Evolutionary conservation across 495 filamentous ascomycete species (phyloP).

Genomic region (Poronia punctata): DNA sequence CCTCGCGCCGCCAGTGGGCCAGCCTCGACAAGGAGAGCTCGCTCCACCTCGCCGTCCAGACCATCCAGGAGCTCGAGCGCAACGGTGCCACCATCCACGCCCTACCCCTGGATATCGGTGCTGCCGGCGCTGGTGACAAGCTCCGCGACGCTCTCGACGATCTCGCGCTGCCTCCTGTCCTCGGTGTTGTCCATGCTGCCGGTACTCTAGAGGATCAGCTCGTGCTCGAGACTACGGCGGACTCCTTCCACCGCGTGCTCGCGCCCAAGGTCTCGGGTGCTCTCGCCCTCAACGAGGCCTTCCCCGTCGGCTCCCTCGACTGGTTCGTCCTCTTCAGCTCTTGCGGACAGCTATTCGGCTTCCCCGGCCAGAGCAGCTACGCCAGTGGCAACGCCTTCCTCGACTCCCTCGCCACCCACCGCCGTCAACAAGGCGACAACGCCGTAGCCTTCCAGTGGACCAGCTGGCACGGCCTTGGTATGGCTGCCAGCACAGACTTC

Average conservation of each 20-base stretch:
- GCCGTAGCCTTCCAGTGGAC: slow-evolving; percentile 38
- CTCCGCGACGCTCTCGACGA: slow-evolving; percentile 17
- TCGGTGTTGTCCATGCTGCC: slow-evolving; percentile 43
- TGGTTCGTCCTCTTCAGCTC: slow-evolving; percentile 55
- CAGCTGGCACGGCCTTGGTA: slow-evolving; percentile 37
- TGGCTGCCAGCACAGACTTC: slow-evolving; percentile 33
- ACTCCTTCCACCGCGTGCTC: slow-evolving; percentile 26
- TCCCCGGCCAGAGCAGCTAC: slow-evolving; percentile 47
- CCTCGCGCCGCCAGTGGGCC: slow-evolving; percentile 23
- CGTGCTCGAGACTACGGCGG: slow-evolving; percentile 27
- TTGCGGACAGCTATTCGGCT: slow-evolving; percentile 42
- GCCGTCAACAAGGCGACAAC: slow-evolving; percentile 27
- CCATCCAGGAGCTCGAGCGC: slow-evolving; percentile 23
- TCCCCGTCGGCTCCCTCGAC: slow-evolving; percentile 37
- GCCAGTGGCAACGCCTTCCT: slow-evolving; percentile 51
- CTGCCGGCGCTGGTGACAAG: slow-evolving; percentile 5
- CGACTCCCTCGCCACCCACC: slow-evolving; percentile 32
- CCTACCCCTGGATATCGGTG: slow-evolving; percentile 23
- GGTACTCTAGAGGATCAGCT: slow-evolving; percentile 37
- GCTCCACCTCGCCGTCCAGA: slow-evolving; percentile 1
- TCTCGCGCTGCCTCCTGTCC: slow-evolving; percentile 27
- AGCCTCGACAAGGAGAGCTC: neutral
- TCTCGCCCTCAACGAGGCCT: slow-evolving; percentile 26
- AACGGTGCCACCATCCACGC: slow-evolving; percentile 19
- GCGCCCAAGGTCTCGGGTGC: slow-evolving; percentile 36